phyloP scores from a whole-genome alignment of 495 filamentous ascomycete species.

The Talaromyces nanjingensis region DNA sequence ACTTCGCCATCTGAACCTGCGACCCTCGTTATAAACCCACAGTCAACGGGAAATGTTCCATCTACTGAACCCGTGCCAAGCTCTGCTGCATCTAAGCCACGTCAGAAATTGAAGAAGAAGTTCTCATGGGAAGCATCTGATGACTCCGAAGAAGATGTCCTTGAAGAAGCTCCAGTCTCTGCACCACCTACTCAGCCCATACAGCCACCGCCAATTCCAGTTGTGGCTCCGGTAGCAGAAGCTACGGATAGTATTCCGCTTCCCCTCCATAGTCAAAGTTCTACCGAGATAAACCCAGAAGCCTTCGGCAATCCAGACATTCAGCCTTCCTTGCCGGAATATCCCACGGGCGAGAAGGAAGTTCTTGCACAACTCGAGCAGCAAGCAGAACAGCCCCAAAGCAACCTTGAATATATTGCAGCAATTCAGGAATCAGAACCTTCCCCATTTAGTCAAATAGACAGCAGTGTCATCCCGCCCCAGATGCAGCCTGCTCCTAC shows the following conservation, averaged over 20 bases:
- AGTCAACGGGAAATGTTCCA: neutral
- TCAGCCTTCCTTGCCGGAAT: neutral
- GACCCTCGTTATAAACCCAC: neutral
- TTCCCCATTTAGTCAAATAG: neutral
- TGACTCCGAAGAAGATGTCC: neutral
- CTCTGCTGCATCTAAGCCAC: neutral
- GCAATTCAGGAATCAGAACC: neutral
- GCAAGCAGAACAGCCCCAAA: neutral
- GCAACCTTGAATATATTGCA: neutral
- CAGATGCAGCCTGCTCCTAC: slow-evolving; percentile 3
- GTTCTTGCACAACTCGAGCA: neutral
- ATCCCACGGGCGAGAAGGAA: neutral
- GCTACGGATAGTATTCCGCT: neutral
- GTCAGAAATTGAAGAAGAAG: slow-evolving; percentile 2
- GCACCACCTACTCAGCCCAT: neutral
- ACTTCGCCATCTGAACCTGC: neutral
- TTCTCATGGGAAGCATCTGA: slow-evolving; percentile 8
- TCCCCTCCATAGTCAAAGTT: no score
- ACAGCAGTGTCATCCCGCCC: neutral
- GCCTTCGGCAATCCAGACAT: neutral
- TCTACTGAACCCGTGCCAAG: neutral
- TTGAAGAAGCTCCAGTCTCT: neutral
- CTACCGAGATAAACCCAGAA: neutral
- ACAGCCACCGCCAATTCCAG: slow-evolving; percentile 1
- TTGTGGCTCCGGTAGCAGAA: neutral